A percentile compares a stretch with the other conserved stretches of the same genome.
Evolutionary conservation across 805 yeast species (phyloP).

Genomic region (Blastobotrys attinorum): DNA sequence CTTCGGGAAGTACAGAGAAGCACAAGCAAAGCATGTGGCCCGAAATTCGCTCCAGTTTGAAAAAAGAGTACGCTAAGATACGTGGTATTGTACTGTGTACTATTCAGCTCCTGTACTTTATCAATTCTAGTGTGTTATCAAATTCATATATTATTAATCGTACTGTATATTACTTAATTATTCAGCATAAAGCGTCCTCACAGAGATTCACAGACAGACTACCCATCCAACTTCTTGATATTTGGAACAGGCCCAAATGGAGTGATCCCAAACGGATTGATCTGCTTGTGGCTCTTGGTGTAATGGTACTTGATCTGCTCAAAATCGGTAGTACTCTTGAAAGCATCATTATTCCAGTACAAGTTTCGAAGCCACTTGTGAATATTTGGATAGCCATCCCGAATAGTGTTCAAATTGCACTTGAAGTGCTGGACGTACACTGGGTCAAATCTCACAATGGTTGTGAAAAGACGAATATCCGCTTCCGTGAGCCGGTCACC

Average conservation of each 20-base stretch:
- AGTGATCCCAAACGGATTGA: constrained; percentile 78
- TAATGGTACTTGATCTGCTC: constrained; percentile 89
- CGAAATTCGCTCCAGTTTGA: no score
- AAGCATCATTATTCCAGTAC: constrained; percentile 72
- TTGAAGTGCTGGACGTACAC: constrained; percentile 95
- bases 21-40: no score
- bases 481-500: constrained; percentile 79
- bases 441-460: constrained; percentile 85
- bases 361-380: constrained; percentile 75
- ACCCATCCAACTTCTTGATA: no score
- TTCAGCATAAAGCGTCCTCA: no score
- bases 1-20: no score
- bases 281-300: constrained; percentile 71
- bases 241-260: constrained; percentile 85
- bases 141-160: no score
- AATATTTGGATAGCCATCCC: constrained; percentile 68
- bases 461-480: constrained; percentile 79
- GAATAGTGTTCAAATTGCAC: constrained; percentile 75
- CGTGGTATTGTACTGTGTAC: no score
- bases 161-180: no score
- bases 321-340: constrained; percentile 73
- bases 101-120: no score
- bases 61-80: no score
- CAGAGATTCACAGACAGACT: no score
- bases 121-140: no score